These are phyloP conservation scores for Trichocladium antarcticum DNA, from an alignment of 495 filamentous ascomycete genomes.

Conservation along the genomic window DNA sequence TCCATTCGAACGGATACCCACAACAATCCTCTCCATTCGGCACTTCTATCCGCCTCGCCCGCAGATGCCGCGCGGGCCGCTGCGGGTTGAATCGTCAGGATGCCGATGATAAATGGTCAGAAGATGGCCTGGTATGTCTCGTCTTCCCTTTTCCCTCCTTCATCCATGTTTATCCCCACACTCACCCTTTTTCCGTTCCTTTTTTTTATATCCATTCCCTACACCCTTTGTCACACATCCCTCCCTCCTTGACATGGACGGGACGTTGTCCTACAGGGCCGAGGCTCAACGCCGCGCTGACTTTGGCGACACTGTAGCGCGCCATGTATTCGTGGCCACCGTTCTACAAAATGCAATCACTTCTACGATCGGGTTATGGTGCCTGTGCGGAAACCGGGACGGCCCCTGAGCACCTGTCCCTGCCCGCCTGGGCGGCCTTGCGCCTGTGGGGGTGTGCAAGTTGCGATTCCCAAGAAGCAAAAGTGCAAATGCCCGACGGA, in stretches of 20 bases:
- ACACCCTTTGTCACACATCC: background rate
- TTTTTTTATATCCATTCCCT: background rate
- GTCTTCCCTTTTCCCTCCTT: conserved; percentile 1
- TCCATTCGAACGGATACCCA: background rate
- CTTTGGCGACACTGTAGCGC: conserved; percentile 40
- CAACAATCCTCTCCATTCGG: conserved; percentile 1
- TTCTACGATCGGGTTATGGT: conserved; percentile 60
- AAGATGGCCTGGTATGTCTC: conserved; percentile 49
- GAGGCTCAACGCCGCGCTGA: conserved; percentile 9
- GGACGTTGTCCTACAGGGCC: too few relatives aligned
- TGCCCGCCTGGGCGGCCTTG: conserved; percentile 51
- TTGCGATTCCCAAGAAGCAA: conserved; percentile 42
- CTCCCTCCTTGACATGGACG: too few relatives aligned
- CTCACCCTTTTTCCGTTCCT: conserved; percentile 3
- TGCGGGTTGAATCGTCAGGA: conserved; percentile 20
- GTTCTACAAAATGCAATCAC: conserved; percentile 75
- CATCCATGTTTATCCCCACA: background rate
- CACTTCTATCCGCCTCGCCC: background rate
- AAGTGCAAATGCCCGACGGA: conserved; percentile 36
- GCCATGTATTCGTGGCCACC: conserved; percentile 77
- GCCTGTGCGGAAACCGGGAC: conserved; percentile 68
- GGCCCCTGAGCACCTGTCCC: conserved; percentile 65
- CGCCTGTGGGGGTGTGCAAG: conserved; percentile 39
- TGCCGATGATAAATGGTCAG: conserved; percentile 46
- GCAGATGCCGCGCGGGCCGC: conserved; percentile 3